Conservation (phyloP, 1,284 basidiomycete genomes). For the Stereum hirsutum region DNA sequence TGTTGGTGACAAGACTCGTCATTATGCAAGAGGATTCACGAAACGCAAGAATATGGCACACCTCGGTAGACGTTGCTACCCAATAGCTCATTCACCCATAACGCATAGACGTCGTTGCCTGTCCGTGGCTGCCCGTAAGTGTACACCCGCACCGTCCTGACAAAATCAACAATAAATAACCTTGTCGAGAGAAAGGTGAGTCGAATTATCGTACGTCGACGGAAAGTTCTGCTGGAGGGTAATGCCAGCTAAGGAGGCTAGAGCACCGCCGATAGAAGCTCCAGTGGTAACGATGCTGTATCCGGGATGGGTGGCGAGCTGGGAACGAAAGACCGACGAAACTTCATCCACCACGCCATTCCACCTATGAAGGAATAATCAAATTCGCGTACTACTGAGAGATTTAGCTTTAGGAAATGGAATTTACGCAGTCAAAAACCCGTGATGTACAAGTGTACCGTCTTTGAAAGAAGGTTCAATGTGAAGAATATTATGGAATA, state of each 20-base stretch:
- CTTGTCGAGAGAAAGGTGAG: neutral
- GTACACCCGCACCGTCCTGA: constrained; percentile 27
- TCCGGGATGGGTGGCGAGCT: constrained; percentile 20
- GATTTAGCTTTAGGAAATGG: constrained; percentile 10
- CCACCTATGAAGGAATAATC: constrained; percentile 23
- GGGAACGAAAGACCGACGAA: constrained; percentile 15
- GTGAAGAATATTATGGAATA: neutral
- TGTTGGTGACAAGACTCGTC: neutral
- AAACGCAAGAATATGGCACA: neutral
- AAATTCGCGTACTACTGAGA: neutral
- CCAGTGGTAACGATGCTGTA: constrained; percentile 22
- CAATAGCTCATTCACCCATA: constrained; percentile 30
- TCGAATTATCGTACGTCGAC: constrained; percentile 17
- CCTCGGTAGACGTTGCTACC: constrained; percentile 23
- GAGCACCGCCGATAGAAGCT: neutral
- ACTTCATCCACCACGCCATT: constrained; percentile 28
- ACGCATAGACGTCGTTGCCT: constrained; percentile 34
- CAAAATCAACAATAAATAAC: neutral
- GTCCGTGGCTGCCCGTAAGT: constrained; percentile 39
- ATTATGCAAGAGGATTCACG: neutral
- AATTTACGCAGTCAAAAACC: constrained; percentile 37
- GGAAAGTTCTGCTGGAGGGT: constrained; percentile 32
- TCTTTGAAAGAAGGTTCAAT: constrained; percentile 14
- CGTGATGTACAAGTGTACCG: constrained; percentile 30
- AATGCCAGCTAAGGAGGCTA: constrained; percentile 10